A percentile compares a stretch with the other conserved stretches of the same genome.
Evolutionary conservation across 768 basidiomycete species (phyloP).

Genomic region (Crucibulum laeve): DNA sequence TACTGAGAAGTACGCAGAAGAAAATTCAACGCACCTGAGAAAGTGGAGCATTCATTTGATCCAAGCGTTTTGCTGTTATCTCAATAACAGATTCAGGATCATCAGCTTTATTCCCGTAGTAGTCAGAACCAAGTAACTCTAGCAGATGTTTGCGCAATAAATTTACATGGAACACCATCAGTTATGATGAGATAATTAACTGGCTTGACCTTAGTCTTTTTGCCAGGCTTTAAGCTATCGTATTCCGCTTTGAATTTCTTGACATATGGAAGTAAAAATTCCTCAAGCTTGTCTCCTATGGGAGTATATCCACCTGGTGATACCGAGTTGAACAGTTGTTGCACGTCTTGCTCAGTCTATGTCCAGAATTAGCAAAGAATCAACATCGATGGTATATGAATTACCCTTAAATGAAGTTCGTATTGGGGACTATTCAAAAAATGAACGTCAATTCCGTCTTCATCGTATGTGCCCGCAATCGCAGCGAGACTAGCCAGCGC

Average conservation of each 20-base stretch:
- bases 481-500: too few relatives aligned
- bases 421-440: slow-evolving; percentile 29
- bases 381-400: too few relatives aligned
- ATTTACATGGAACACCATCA: slow-evolving; percentile 57
- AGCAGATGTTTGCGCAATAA: neutral
- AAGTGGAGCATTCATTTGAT: slow-evolving; percentile 44
- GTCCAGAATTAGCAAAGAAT: neutral
- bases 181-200: slow-evolving; percentile 60
- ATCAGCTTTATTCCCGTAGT: slow-evolving; percentile 34
- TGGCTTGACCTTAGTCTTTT: slow-evolving; percentile 39
- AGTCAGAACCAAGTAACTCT: neutral
- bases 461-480: too few relatives aligned
- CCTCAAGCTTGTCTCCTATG: slow-evolving; percentile 31
- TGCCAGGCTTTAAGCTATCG: slow-evolving; percentile 10
- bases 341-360: slow-evolving; percentile 19
- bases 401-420: too few relatives aligned
- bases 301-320: slow-evolving; percentile 40
- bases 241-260: slow-evolving; percentile 23
- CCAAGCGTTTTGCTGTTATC: slow-evolving; percentile 43
- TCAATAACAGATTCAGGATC: slow-evolving; percentile 47
- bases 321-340: slow-evolving; percentile 38
- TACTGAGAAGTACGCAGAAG: neutral
- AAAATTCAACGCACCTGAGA: slow-evolving; percentile 36
- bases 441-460: neutral
- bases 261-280: slow-evolving; percentile 24